Base-by-base conservation (phyloP, 805 yeast genomes). In the Sugiyamaella smithiae region DNA sequence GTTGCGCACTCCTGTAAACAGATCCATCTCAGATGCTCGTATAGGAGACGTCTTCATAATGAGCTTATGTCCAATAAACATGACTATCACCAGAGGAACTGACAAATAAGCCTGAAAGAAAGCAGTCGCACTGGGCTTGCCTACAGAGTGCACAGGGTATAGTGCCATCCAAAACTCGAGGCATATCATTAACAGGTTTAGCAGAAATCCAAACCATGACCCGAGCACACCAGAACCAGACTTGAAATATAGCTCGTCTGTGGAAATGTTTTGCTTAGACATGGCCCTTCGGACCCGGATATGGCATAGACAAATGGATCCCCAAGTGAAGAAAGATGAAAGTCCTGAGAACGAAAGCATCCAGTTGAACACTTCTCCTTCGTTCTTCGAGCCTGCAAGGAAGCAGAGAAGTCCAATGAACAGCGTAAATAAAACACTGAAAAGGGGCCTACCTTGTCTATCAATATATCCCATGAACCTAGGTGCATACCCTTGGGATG, bases 151-250 rank as follows among this genome's bases (percentile, higher is more conserved):
- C 40, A 81, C 59, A 49, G 93, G 93, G 71, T 71, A 84, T 35
- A 83, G 64, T 9, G 89, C 87, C 48, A 81, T 73, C 85, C 88
- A 85, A 72, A 85, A 83, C 68, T 85, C 88, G 14, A 85, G 83
- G 48, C 75, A 66, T 51, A 86, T 68, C 54, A 85, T 79, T 37
- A 81, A 60, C 16, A 76, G 23, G 63, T 79, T 80, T 60, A 85
- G 67, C n/a, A 67, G 45, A 23, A 76, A 59, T 47, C 89, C 89
- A 62, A 75, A 77, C 53, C 63, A 66, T 0, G 90, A 80, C 40
- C 90, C 89, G 55, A 59, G 64, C 23, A 77, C 64, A 59, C 93
- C 93, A 40, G 75, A 70, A 55, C 78, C 81, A 12, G 91, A 74
- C 20, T 69, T 71, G 63, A 76, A 85, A 0, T 83, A 71, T 43